A percentile compares a stretch with the other conserved stretches of the same genome.
Conservation (phyloP, 2,329 filamentous ascomycete species). For the Tolypocladium ovalisporum region DNA sequence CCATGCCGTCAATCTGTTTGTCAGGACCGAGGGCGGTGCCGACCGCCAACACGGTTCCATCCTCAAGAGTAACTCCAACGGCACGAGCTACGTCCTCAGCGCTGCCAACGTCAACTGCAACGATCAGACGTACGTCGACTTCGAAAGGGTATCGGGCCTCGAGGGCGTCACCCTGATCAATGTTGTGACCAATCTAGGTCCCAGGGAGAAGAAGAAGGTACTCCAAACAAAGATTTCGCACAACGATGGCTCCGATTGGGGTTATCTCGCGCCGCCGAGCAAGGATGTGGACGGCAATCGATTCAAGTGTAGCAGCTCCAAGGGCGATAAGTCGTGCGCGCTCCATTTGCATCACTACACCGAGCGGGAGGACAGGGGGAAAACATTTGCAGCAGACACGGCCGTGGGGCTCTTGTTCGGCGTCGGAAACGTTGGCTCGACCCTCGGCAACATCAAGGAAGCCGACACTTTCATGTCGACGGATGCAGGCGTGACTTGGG, state of each 20-base stretch:
- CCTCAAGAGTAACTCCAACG: slow-evolving; percentile 97
- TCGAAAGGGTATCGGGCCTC: slow-evolving; percentile 86
- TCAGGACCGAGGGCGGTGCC: slow-evolving; percentile 58
- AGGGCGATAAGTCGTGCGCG: slow-evolving; percentile 59
- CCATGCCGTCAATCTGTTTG: slow-evolving; percentile 88
- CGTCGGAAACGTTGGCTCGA: slow-evolving; percentile 75
- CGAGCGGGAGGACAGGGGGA: slow-evolving; percentile 68
- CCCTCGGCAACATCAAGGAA: slow-evolving; percentile 55
- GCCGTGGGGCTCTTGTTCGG: slow-evolving; percentile 88
- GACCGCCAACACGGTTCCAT: slow-evolving; percentile 72
- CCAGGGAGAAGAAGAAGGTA: slow-evolving; percentile 69
- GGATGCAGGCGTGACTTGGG: slow-evolving; percentile 88
- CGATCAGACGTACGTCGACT: slow-evolving; percentile 71
- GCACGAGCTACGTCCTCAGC: slow-evolving; percentile 86
- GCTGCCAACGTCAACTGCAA: slow-evolving; percentile 75
- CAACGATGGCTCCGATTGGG: slow-evolving; percentile 90
- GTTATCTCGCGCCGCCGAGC: slow-evolving; percentile 58
- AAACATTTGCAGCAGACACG: slow-evolving; percentile 79
- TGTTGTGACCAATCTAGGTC: slow-evolving; percentile 63
- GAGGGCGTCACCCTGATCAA: slow-evolving; percentile 89
- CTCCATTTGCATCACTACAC: slow-evolving; percentile 95
- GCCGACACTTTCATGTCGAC: slow-evolving; percentile 84
- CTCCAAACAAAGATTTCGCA: slow-evolving; percentile 89
- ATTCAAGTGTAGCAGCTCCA: slow-evolving; percentile 54
- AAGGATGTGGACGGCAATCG: slow-evolving; percentile 60